A percentile compares a stretch with the other conserved stretches of the same genome.
Conservation (phyloP, 2,329 filamentous ascomycete species). For the Aspergillus sp. region DNA sequence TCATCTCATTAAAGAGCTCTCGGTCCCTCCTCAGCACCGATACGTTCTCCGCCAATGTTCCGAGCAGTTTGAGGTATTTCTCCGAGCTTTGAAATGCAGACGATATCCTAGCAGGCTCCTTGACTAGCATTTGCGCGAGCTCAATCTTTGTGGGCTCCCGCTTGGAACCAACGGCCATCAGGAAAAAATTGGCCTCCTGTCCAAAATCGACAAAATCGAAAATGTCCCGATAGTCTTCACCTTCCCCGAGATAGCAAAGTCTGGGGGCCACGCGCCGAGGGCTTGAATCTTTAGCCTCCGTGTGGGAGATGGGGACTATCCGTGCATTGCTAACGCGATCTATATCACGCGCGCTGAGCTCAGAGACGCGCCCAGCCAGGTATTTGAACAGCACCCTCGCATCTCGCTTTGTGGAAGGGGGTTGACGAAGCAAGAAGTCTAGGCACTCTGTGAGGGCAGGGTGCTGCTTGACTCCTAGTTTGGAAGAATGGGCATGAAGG, state of each 20-base stretch:
- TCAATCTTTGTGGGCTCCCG: constrained; percentile 85
- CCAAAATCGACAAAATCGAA: constrained; percentile 98
- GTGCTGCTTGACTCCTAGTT: constrained; percentile 82
- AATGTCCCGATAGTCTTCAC: constrained; percentile 76
- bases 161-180: constrained; percentile 86
- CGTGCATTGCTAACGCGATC: constrained; percentile 61
- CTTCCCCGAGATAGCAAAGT: constrained; percentile 75
- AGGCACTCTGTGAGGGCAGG: constrained; percentile 78
- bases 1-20: constrained; percentile 74
- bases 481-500: constrained; percentile 75
- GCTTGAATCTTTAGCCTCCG: constrained; percentile 43
- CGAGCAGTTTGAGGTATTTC: constrained; percentile 81
- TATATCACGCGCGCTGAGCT: constrained; percentile 64
- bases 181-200: constrained; percentile 78
- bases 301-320: constrained; percentile 67
- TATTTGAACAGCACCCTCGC: constrained; percentile 79
- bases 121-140: constrained; percentile 78
- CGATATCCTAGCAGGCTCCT: constrained; percentile 78
- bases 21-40: constrained; percentile 73
- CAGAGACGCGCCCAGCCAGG: constrained; percentile 72
- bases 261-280: constrained; percentile 65
- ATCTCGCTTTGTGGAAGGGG: constrained; percentile 65
- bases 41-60: constrained; percentile 74
- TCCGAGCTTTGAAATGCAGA: constrained; percentile 76
- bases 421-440: constrained; percentile 67